These are phyloP conservation scores for Epicoccum sorghinum DNA, from an alignment of 2,329 filamentous ascomycete genomes.

Conservation along the genomic window DNA sequence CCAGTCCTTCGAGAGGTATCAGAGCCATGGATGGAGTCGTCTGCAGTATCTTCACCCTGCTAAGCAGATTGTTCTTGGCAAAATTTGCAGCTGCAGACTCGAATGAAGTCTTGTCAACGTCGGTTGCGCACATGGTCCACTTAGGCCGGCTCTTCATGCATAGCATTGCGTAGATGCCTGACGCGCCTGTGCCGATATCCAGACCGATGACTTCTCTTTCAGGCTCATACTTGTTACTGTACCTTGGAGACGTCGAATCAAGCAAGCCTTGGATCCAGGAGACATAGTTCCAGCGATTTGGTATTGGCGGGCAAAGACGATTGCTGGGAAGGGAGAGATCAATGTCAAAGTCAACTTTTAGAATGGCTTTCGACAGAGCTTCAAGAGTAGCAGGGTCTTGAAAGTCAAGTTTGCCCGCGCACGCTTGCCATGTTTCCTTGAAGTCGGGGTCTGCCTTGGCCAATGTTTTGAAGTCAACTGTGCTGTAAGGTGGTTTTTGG, in stretches of 20 bases:
- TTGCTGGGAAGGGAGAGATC: slow-evolving; percentile 73
- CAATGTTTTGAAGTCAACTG: slow-evolving; percentile 67
- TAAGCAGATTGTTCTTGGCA: slow-evolving; percentile 65
- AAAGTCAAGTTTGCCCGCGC: slow-evolving; percentile 74
- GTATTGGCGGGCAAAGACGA: slow-evolving; percentile 83
- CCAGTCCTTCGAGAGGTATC: slow-evolving; percentile 66
- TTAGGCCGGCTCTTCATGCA: slow-evolving; percentile 69
- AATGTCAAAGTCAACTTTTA: slow-evolving; percentile 77
- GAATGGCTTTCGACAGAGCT: slow-evolving; percentile 77
- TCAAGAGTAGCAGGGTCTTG: slow-evolving; percentile 76
- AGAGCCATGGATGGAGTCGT: slow-evolving; percentile 61
- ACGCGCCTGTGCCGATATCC: slow-evolving; percentile 90
- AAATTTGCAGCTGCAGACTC: slow-evolving; percentile 72
- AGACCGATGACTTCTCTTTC: slow-evolving; percentile 69
- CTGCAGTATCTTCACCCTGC: slow-evolving; percentile 68
- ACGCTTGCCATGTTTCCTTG: slow-evolving; percentile 54
- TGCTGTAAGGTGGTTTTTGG: slow-evolving; percentile 55
- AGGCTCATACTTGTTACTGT: slow-evolving; percentile 54
- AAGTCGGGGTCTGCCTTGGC: slow-evolving; percentile 65
- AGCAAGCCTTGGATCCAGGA: slow-evolving; percentile 84
- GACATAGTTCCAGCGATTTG: slow-evolving; percentile 81
- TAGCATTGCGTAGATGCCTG: slow-evolving; percentile 87
- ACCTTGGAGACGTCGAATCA: slow-evolving; percentile 66
- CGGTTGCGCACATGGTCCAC: slow-evolving; percentile 66
- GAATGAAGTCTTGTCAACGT: slow-evolving; percentile 77